Base-by-base conservation (phyloP, 805 yeast genomes). In the Nadsonia fulvescens region DNA sequence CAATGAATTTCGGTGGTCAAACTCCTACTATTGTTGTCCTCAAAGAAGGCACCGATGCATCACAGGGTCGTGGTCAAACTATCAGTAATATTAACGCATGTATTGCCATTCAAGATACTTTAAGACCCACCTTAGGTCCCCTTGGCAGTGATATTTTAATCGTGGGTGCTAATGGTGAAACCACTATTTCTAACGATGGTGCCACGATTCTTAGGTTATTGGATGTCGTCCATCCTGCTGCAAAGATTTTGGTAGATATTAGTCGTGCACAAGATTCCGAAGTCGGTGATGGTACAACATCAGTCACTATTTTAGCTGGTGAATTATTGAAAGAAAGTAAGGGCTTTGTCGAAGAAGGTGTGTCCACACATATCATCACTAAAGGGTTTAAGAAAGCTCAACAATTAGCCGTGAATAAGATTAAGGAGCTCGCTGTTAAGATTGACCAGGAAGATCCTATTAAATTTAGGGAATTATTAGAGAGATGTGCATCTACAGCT, bases 151-250 rank as follows among this genome's bases (percentile, higher is more conserved):
- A 89, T 53, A 83, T 86, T 37, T 59, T 89, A 46, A 71, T 89
- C 43, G 95, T 86, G 20, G 70, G 72, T 22, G 63, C 73, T 10
- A 69, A 66, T 42, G 93, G 92, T 29, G 72, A 67, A 40, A 79
- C 96, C 24, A 89, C 96, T 12, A 83, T 89, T 38, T 86, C 99
- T 22, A 89, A 89, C 51, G 98, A 89, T 48, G 98, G 98, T 38
- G 98, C 98, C 20, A 89, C 99, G 2, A 86, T 89, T 40, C 59
- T 89, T 48, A 79, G 75, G 47, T 61, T 89, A 31, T 56, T 89
- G 38, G 98, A 89, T 45, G 91, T 89, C 30, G 94, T 89, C 14
- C 98, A 89, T 44, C 98, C 99, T 6, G 96, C 96, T 9, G 99
- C 98, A 13, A 79, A 79, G 43, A 86, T 86, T 30, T 59, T 89